Evolutionary conservation across 2,329 filamentous ascomycete genomes (phyloP), one percentile per base, ranked within the genome.

Genomic region (Fusarium staphyleae): DNA sequence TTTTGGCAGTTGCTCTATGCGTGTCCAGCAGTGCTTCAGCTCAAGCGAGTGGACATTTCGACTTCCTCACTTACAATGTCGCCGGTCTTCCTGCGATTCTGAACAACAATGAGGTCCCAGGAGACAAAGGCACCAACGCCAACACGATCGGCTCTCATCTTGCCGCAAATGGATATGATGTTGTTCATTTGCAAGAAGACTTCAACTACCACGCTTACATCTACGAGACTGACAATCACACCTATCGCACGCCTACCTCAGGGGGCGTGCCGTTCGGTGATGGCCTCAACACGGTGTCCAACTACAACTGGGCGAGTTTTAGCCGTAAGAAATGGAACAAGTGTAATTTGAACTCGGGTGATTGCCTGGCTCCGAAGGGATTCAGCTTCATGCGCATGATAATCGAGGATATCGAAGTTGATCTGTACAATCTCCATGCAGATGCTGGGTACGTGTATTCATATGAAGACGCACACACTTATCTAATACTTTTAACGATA

Each of bases 351-450:
- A 78, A 78, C 29, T 83, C 81, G 0, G 78, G 77, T 0, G 87
- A 89, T 69, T 89, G 87, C 67, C 72, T 88, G 57, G 88, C 86
- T 1, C 87, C 85, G 16, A 89, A 89, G 70, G 87, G 87, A 12
- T 88, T 88, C 69, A 88, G 85, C 1, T 84, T 85, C 40, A 87
- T 89, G 85, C 80, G 85, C 11, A 70, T 81, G 33, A 71, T 76
- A 15, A 61, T 87, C 12, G 77, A 76, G 8, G 79, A 79, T 13
- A 78, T 84, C 7, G 86, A 81, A 54, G 70, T 87, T 18, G 86
- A 89, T 67, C 74, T 83, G 7, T 88, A 88, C 74, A 89, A 89
- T 67, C 65, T 89, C 6, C 87, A 89, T 68, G 74, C 85, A 1
- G 87, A 89, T 67, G 87, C 87, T 14, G 86, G 68, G 66, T 67